A percentile compares a stretch with the other conserved stretches of the same genome.
Evolutionary conservation across 441 rosid genomes (phyloP).

Genomic region (Manihot esculenta): DNA sequence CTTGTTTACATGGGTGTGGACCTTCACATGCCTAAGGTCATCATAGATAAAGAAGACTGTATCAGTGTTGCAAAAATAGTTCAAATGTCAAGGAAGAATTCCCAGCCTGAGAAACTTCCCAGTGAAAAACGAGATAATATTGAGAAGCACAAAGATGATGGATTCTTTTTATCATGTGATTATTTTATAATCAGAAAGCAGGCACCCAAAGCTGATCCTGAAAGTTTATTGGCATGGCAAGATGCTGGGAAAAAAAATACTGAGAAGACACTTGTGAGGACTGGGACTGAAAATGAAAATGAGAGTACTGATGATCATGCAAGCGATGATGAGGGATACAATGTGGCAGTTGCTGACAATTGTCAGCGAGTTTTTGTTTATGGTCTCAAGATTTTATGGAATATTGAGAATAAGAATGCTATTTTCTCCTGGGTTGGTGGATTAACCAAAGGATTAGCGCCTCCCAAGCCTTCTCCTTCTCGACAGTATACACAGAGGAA

Average conservation of each 20-base stretch:
- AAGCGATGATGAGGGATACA: conserved; percentile 96
- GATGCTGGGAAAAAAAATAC: conserved; percentile 95
- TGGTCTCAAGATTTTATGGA: conserved; percentile 97
- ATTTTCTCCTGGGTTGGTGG: conserved; percentile 97
- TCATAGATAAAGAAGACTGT: conserved; percentile 58
- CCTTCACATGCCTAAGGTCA: conserved; percentile 82
- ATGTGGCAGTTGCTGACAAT: conserved; percentile 94
- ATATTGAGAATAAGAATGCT: conserved; percentile 84
- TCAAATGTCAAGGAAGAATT: conserved; percentile 57
- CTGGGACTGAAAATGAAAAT: conserved; percentile 93
- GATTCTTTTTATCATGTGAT: conserved; percentile 90
- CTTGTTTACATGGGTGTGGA: conserved; percentile 95
- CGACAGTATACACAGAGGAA: conserved; percentile 88
- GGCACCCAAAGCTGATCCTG: conserved; percentile 91
- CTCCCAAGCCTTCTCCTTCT: conserved; percentile 94
- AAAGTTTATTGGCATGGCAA: conserved; percentile 94
- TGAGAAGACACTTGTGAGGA: conserved; percentile 88
- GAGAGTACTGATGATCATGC: conserved; percentile 93
- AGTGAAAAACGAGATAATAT: conserved; percentile 51
- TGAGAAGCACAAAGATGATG: conserved; percentile 88
- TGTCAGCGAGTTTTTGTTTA: conserved; percentile 95
- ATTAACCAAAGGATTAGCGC: conserved; percentile 87
- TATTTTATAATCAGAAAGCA: conserved; percentile 97
- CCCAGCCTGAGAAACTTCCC: conserved; percentile 67
- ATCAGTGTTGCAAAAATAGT: conserved; percentile 53